A percentile compares a stretch with the other conserved stretches of the same genome.
These are phyloP conservation scores for Colletotrichum abscissum DNA, from an alignment of 2,329 filamentous ascomycete genomes.

Conservation along the genomic window DNA sequence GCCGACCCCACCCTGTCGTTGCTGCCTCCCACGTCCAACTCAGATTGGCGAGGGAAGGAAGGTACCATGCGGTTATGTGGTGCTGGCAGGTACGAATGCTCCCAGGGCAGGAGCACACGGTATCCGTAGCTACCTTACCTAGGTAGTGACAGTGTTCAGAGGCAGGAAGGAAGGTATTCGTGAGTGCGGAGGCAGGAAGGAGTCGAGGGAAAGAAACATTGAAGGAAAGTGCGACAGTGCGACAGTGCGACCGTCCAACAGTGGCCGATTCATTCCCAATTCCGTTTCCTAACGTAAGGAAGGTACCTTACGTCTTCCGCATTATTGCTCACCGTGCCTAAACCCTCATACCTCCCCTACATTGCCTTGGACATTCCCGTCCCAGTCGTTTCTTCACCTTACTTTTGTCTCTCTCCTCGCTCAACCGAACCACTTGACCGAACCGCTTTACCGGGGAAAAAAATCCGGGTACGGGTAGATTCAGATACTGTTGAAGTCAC, in stretches of 20 bases:
- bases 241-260: not conserved
- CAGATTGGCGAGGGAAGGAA: conserved; percentile 26
- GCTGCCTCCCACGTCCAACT: conserved; percentile 7
- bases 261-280: not conserved
- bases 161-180: too few species aligned
- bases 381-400: not conserved
- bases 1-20: conserved; percentile 5
- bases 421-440: not conserved
- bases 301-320: too few species aligned
- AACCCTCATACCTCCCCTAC: too few species aligned
- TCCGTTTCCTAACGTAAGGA: not conserved
- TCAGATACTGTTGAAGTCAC: not conserved
- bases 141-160: not conserved
- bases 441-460: not conserved
- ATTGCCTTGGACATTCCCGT: too few species aligned
- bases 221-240: not conserved
- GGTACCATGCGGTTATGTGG: not conserved
- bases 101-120: not conserved
- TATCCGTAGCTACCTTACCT: not conserved
- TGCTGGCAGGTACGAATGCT: conserved; percentile 15
- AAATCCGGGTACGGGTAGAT: not conserved
- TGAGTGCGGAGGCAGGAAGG: not conserved
- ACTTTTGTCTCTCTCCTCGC: not conserved
- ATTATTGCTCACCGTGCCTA: too few species aligned
- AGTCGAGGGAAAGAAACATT: too few species aligned